Base-by-base conservation (phyloP, 495 filamentous ascomycete species). In the Collariella sp. region DNA sequence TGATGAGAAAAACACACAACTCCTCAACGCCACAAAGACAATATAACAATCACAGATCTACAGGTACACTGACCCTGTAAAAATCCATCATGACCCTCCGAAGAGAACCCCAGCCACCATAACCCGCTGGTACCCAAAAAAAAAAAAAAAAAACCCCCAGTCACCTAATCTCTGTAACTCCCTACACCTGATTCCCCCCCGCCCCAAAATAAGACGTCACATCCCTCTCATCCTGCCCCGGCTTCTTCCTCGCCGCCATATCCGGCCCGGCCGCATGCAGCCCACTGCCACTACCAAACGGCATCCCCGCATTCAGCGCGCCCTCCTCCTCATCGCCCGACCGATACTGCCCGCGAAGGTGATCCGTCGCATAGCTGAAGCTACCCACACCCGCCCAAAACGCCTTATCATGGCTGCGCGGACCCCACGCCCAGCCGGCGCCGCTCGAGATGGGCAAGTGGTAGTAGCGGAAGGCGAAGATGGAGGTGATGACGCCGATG, bases 401-500 rank as follows among this genome's bases (percentile, higher is more conserved):
- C 5, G 73, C 72, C 60, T 76, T 71, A 55, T 77, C 74, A 35
- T 61, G 58, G 57, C 73, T 78, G 47, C 78, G 66, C 0, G 78
- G 77, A 0, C 75, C 78, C 78, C 77, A 81, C 5, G 74, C 72
- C 77, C 78, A 81, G 7, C 78, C 78, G 7, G 75, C 77, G 11
- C 83, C 84, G 23, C 74, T 71, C 15, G 71, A 70, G 57, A 89
- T 79, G 12, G 86, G 83, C 9, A 87, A 70, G 59, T 88, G 83
- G 55, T 81, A 81, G 54, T 72, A 80, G 18, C 71, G 65, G 67
- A 81, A 81, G 20, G 75, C 60, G 56, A 77, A 79, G 50, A 74
- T 67, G 11, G 78, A 68, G 5, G 56, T 56, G 35, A 76, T 59
- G 20, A 67, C 61, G 7, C 87, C 87, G 42, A 91, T 80, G 2